Base-by-base conservation (phyloP, 2,329 filamentous ascomycete genomes). In the Dactylellina drechsleri region DNA sequence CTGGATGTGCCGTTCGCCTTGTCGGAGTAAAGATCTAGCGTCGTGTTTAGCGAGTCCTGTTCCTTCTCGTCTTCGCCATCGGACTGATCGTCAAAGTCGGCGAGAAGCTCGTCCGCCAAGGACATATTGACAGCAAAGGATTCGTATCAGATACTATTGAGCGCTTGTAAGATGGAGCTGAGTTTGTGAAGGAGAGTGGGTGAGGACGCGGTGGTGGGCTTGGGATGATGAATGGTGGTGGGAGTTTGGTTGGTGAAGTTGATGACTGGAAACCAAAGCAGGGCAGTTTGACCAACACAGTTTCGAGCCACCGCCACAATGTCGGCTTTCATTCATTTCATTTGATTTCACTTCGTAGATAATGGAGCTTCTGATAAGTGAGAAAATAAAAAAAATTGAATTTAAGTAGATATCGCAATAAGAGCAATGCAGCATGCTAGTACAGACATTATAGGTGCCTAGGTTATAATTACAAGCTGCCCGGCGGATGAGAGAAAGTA, bases 101-200 rank as follows among this genome's bases (percentile, higher is more conserved):
- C 92, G 79, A 98, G 86, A 10, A 99, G 87, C 82, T 98, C 94
- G 80, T 98, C 93, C 77, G 92, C 94, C 77, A 96, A 87, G 52
- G 94, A 92, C 93, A 97, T 96, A 15, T 26, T 81, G 50, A n/a
- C 43, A n/a, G 28, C 45, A 12, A 36, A 52, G 31, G 28, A 36
- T 12, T 68, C n/a, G n/a, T 18, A 56, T 41, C 52, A 45, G 31
- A 4, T 4, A 2, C 0, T 10, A 7, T 47, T 31, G 78, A 80
- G 76, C 47, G 26, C 28, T 54, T 65, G 49, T 57, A 43, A 57
- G 53, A 41, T 43, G 16, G 53, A 41, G 31, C 1, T 7, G 31
- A 10, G 31, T 36, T 8, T 36, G 31, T 36, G 31, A 36, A 36
- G 31, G 31, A 36, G 31, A 36, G 31, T 28, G 53, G 23, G 53